Evolutionary conservation across 2,329 filamentous ascomycete genomes (phyloP).

Genomic region (Colletotrichum lini): DNA sequence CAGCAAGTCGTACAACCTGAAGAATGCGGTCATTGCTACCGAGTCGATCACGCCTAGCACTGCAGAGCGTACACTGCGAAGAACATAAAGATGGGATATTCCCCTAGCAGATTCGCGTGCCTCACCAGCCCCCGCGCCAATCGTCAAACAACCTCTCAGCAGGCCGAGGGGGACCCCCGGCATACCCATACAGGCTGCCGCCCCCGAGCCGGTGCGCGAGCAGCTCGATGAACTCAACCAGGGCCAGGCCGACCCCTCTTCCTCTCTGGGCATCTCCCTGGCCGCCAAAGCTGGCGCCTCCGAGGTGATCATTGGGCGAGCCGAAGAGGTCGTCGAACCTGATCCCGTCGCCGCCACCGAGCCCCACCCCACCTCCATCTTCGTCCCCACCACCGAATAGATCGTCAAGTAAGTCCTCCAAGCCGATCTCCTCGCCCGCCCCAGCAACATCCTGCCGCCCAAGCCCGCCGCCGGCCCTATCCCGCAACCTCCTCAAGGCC

Average conservation of each 20-base stretch:
- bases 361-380: neutral
- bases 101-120: no score
- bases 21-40: no score
- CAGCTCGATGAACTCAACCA: slow-evolving; percentile 22
- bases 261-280: neutral
- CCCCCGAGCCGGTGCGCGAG: slow-evolving; percentile 2
- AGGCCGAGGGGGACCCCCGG: neutral
- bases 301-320: neutral
- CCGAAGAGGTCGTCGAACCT: neutral
- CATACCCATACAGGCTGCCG: neutral
- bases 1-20: no score
- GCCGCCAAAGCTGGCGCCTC: neutral
- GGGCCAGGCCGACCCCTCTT: slow-evolving; percentile 19
- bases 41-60: no score
- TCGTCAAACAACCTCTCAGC: slow-evolving; percentile 20
- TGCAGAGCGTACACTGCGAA: no score
- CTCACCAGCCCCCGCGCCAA: slow-evolving; percentile 25
- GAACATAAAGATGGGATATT: neutral
- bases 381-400: neutral
- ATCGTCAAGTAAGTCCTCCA: slow-evolving; percentile 17
- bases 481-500: neutral
- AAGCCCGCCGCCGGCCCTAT: neutral
- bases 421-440: neutral
- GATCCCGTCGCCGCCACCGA: neutral
- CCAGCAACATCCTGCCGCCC: neutral